phyloP scores from a whole-genome alignment of 148 eudicot genomes.

The Chenopodium formosanum region DNA sequence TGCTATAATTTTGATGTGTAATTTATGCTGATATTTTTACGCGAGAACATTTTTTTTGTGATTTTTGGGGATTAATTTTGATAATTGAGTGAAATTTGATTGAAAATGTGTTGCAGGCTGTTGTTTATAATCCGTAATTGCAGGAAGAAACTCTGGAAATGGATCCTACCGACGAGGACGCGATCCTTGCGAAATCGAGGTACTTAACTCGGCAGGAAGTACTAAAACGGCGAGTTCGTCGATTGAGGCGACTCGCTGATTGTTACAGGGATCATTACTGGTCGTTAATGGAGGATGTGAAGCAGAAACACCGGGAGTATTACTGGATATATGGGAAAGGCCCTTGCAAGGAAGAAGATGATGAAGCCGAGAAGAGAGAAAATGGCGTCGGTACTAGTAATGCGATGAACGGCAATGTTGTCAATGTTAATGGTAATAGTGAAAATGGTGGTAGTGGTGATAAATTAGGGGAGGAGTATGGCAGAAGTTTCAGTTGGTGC shows the following conservation, averaged over 20 bases:
- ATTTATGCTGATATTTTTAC: too few species aligned
- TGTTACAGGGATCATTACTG: conserved; percentile 57
- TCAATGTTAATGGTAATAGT: background rate
- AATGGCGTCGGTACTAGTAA: conserved; percentile 8
- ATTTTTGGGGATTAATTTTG: too few species aligned
- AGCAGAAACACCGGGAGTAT: conserved; percentile 43
- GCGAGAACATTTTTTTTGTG: too few species aligned
- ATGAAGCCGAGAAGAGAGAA: background rate
- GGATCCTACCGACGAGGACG: conserved; percentile 30
- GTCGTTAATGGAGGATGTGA: conserved; percentile 64
- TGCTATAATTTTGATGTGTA: too few species aligned
- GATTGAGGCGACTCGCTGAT: conserved; percentile 37
- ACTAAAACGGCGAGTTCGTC: conserved; percentile 44
- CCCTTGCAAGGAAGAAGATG: conserved; percentile 35
- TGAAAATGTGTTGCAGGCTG: too few species aligned
- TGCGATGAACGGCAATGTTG: background rate
- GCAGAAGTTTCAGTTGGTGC: conserved; percentile 29
- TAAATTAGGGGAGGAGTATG: conserved; percentile 37
- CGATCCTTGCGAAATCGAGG: conserved; percentile 36
- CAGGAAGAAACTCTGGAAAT: background rate
- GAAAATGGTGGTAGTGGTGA: conserved; percentile 4
- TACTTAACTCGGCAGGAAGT: conserved; percentile 46
- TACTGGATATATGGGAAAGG: conserved; percentile 52
- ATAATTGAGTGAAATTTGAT: too few species aligned
- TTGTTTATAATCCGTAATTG: too few species aligned